Evolutionary conservation across 2,329 filamentous ascomycete species (phyloP), one percentile per base, ranked within the genome.

Genomic region (Hyphodiscus sp.): DNA sequence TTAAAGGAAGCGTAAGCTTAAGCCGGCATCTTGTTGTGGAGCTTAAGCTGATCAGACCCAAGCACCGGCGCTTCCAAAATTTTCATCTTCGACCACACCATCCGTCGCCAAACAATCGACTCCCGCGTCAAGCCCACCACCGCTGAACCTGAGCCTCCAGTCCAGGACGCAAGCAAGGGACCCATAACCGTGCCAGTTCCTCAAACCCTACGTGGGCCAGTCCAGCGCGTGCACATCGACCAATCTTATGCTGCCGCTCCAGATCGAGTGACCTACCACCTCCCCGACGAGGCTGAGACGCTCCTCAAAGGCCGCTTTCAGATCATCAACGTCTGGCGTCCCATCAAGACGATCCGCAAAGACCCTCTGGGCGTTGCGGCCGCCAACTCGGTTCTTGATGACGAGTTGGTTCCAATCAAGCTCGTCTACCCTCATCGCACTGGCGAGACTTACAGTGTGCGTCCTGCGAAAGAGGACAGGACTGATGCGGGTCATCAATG

Each of bases 21-120:
- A 23, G 15, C 30, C 10, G n/a, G n/a, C 13, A 16, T n/a, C 18
- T 30, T 26, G n/a, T 18, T 2, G 18, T 13, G 16, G 20, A 44
- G 29, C 29, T 11, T 10, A 6, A 44, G 4, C n/a, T 44, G 6
- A 43, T 13, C 7, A 30, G 9, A 9, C 26, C 20, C 10, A 56
- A 82, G 79, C 29, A 84, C 81, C 16, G 81, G 80, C 2, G 80
- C 75, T 16, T 69, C 76, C 1, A 74, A 75, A 20, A 67, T 83
- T 59, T 76, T 80, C 70, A 81, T 84, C 64, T 85, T 85, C 63
- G 79, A 83, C 68, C 80, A 84, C 68, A 83, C 79, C 6, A 79
- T 85, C 61, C 75, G 76, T n/a, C 74, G 76, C 45, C 15, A 53
- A 50, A 47, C 43, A 52, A 53, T 11, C 33, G 56, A 46, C 38